Evolutionary conservation across 2,329 filamentous ascomycete genomes (phyloP).

Genomic region (Fusarium camptoceras): DNA sequence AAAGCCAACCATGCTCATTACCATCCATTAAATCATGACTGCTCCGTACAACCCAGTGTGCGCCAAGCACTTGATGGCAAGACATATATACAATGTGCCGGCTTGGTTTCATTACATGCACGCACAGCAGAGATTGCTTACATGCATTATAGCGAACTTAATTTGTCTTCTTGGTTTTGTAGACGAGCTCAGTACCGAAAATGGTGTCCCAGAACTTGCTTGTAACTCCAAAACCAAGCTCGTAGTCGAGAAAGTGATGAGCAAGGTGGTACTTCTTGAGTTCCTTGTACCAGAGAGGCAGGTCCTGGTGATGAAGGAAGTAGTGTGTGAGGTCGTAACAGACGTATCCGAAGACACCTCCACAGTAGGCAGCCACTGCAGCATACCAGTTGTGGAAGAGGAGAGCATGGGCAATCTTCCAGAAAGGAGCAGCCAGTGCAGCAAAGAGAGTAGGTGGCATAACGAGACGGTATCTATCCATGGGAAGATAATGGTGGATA

Average conservation of each 20-base stretch:
- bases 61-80: constrained; percentile 28
- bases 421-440: constrained; percentile 87
- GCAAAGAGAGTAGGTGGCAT: constrained; percentile 95
- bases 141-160: constrained; percentile 32
- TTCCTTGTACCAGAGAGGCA: constrained; percentile 88
- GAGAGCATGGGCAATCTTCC: constrained; percentile 85
- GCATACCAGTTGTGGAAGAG: constrained; percentile 89
- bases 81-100: constrained; percentile 36
- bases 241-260: constrained; percentile 97
- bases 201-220: constrained; percentile 95
- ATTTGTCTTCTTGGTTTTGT: constrained; percentile 50
- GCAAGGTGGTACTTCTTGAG: constrained; percentile 98
- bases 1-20: constrained; percentile 45
- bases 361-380: constrained; percentile 82
- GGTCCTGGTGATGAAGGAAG: constrained; percentile 95
- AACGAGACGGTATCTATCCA: constrained; percentile 96
- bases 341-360: constrained; percentile 94
- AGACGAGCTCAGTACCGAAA: constrained; percentile 85
- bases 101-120: background rate
- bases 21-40: constrained; percentile 46
- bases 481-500: constrained; percentile 98
- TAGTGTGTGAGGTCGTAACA: constrained; percentile 98
- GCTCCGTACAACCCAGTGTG: constrained; percentile 33
- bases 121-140: constrained; percentile 5
- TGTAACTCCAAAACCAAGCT: constrained; percentile 97